Conservation (phyloP, 2,329 filamentous ascomycete genomes). For the Pyricularia sp. region DNA sequence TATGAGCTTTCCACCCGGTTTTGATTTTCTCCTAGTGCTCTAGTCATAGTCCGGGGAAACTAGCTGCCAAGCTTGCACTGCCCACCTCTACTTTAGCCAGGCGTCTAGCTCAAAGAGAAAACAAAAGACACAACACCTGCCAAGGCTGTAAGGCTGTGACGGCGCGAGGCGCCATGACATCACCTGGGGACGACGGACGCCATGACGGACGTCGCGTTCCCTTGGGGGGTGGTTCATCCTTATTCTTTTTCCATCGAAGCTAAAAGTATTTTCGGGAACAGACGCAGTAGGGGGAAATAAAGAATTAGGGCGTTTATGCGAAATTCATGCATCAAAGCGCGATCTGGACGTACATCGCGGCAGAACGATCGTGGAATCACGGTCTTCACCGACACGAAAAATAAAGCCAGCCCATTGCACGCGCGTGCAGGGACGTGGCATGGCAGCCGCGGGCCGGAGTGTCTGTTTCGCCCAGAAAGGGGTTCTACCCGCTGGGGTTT, state of each 20-base stretch:
- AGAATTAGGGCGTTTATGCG: background rate
- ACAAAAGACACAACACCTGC: background rate
- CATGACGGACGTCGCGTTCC: background rate
- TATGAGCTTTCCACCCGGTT: background rate
- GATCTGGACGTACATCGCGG: background rate
- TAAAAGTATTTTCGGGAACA: background rate
- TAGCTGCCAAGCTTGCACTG: background rate
- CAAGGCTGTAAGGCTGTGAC: background rate
- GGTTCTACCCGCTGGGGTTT: background rate
- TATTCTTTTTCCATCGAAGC: background rate
- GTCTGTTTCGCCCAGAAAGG: background rate
- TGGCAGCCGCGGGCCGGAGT: background rate
- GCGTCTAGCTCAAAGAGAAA: background rate
- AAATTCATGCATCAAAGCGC: background rate
- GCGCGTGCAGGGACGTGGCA: background rate
- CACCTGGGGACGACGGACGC: background rate
- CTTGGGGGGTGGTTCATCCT: background rate
- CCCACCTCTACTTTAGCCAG: background rate
- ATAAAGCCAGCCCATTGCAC: background rate
- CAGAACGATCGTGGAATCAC: background rate
- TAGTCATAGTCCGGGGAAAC: background rate
- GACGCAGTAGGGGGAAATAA: background rate
- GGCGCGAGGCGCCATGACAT: background rate
- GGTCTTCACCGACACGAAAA: background rate
- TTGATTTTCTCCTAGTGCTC: background rate